These are phyloP conservation scores for Eryngium alpinum DNA, from an alignment of 140 eudicot species.

Conservation along the genomic window DNA sequence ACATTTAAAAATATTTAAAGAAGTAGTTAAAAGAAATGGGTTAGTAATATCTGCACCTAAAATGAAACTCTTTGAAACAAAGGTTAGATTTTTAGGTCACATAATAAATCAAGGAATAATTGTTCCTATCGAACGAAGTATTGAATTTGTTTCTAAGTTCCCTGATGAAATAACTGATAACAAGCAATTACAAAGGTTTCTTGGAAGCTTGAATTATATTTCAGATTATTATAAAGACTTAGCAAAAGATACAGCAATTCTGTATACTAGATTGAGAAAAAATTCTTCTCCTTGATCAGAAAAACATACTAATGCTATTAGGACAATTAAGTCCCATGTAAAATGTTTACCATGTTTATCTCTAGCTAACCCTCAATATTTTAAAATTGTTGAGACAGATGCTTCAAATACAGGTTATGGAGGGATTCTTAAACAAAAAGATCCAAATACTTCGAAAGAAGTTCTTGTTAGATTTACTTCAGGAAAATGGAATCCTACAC, in stretches of 20 bases:
- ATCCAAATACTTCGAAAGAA: not conserved
- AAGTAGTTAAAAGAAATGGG: not conserved
- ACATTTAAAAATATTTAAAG: no score
- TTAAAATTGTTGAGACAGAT: not conserved
- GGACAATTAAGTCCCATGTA: not conserved
- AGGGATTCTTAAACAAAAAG: not conserved
- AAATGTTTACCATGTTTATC: not conserved
- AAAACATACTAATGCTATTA: not conserved
- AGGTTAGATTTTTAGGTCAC: not conserved
- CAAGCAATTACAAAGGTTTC: not conserved
- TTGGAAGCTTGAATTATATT: not conserved
- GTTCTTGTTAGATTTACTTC: not conserved
- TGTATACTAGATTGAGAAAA: not conserved
- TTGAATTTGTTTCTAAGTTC: not conserved
- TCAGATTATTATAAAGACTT: not conserved
- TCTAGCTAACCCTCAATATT: not conserved
- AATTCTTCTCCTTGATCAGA: not conserved
- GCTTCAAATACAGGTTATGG: not conserved
- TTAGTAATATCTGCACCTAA: not conserved
- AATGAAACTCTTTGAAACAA: no score
- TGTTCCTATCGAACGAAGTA: not conserved
- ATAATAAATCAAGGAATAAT: not conserved
- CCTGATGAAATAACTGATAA: not conserved
- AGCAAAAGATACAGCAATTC: not conserved
- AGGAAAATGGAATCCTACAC: no score